phyloP scores from a whole-genome alignment of 371 early-diverging fungal species.

The Lichtheimia ornata region DNA sequence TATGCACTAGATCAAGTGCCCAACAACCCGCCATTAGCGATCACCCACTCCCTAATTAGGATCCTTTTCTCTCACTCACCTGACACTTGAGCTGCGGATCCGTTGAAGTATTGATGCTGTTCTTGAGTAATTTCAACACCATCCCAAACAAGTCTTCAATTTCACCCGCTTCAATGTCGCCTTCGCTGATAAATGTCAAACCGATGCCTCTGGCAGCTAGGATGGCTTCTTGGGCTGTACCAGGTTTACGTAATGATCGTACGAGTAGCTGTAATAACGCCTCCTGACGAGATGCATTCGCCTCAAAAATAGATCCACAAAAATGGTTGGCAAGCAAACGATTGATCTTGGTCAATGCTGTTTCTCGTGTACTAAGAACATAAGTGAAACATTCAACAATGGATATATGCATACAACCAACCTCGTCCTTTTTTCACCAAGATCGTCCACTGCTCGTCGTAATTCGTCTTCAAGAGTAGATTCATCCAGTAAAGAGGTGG shows the following conservation, averaged over 20 bases:
- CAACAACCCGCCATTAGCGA: background rate
- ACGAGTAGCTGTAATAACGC: slow-evolving; percentile 53
- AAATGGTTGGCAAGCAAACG: slow-evolving; percentile 21
- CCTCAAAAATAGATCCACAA: slow-evolving; percentile 21
- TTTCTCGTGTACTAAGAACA: slow-evolving; percentile 18
- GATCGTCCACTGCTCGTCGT: slow-evolving; percentile 16
- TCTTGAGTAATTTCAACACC: slow-evolving; percentile 47
- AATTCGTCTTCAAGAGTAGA: slow-evolving; percentile 11
- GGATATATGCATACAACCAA: background rate
- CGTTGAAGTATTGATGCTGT: slow-evolving; percentile 37
- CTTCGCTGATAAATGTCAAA: slow-evolving; percentile 64
- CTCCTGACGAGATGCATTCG: slow-evolving; percentile 19
- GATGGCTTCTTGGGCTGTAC: slow-evolving; percentile 53
- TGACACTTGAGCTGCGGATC: slow-evolving; percentile 43
- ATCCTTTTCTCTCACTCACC: slow-evolving; percentile 18
- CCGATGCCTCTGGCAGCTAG: slow-evolving; percentile 59
- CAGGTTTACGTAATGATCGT: slow-evolving; percentile 57
- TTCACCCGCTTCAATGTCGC: slow-evolving; percentile 37
- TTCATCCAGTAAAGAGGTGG: slow-evolving; percentile 8
- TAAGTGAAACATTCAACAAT: background rate
- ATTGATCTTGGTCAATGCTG: slow-evolving; percentile 24
- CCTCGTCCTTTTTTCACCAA: slow-evolving; percentile 23
- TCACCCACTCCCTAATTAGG: background rate
- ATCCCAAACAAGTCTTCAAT: slow-evolving; percentile 59
- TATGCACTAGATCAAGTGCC: slow-evolving; percentile 29